Evolutionary conservation across 257 asterid species (phyloP), one percentile per base, ranked within the genome.

Genomic region (Ajuga chamaepitys): DNA sequence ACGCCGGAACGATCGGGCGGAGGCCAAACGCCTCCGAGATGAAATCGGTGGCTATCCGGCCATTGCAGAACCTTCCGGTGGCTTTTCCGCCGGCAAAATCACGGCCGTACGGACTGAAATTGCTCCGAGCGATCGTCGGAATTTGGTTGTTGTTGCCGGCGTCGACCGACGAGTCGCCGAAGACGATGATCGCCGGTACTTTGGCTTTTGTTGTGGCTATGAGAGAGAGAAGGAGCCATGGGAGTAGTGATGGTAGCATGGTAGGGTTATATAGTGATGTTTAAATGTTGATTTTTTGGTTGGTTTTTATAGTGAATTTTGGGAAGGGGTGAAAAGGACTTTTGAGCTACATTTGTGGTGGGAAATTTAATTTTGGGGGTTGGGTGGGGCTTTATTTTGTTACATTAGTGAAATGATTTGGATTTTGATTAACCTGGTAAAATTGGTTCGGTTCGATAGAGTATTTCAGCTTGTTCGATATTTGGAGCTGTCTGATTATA

Each of bases 161-260:
- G 66, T 92, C 98, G 0, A 92, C 98, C 0, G 97, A 78, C 1
- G 98, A 92, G 80, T 92, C 98, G 0, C 97, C 98, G 17, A 92
- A 92, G 10, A 85, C 96, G 26, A 92, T 74, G 14, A 92, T 66
- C 1, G 96, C 88, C 1, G 97, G 86, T 55, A 91, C 80, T 41
- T 80, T 77, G 24, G 78, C 85, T 16, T 40, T 48, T 21, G 62
- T 41, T 7, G 56, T 41, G 16, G 47, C 46, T 7, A 55, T 8
- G 20, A 66, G 13, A 32, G 42, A 34, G 35, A 68, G 55, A 2
- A 22, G 38, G 28, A 61, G 26, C 28, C 70, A 65, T 65, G 13
- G 13, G 45, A 16, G 9, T 21, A 45, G 5, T 26, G 35, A 0
- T 41, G 54, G 5, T 0, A n/a, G 48, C 9, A 20, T 61, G 50